phyloP scores from a whole-genome alignment of 345 rosid genomes.

The Eucalyptus pauciflora region DNA sequence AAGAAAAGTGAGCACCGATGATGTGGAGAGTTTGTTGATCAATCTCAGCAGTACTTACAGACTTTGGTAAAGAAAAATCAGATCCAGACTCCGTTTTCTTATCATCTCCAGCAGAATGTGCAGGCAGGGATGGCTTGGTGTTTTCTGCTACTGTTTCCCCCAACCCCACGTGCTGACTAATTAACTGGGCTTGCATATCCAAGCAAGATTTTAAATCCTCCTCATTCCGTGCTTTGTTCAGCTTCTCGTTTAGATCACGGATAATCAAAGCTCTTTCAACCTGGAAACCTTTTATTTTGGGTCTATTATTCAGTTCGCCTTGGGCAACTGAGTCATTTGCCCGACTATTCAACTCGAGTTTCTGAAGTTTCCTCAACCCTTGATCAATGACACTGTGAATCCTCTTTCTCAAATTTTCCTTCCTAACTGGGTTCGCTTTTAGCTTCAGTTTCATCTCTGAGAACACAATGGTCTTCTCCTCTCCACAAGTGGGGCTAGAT shows the following conservation, averaged over 20 bases:
- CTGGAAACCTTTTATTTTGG: constrained; percentile 5
- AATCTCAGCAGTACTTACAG: constrained; percentile 28
- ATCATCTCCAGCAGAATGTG: constrained; percentile 8
- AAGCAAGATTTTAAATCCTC: constrained; percentile 69
- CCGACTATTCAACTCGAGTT: constrained; percentile 3
- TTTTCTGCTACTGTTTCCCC: constrained; percentile 4
- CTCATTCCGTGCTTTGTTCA: constrained; percentile 69
- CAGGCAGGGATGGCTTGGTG: constrained; percentile 1
- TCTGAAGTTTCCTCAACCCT: constrained; percentile 49
- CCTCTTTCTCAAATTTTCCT: constrained; percentile 43
- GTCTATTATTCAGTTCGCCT: constrained; percentile 11
- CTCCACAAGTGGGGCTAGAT: constrained; percentile 6
- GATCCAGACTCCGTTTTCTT: constrained; percentile 3
- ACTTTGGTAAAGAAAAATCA: constrained; percentile 12
- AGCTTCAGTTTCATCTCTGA: constrained; percentile 36
- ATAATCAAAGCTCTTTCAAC: constrained; percentile 37
- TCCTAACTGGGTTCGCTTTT: constrained; percentile 33
- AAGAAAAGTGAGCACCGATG: constrained; percentile 33
- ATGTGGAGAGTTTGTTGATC: constrained; percentile 40
- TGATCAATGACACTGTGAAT: constrained; percentile 39
- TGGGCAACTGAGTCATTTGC: constrained; percentile 6
- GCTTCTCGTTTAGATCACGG: constrained; percentile 51
- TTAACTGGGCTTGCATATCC: constrained; percentile 50
- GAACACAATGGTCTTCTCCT: constrained; percentile 7
- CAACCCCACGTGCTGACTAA: neutral